Percentiles rank a stretch among this genome's conserved stretches.
These are phyloP conservation scores for Pyrenochaeta sp. DNA, from an alignment of 2,329 filamentous ascomycete genomes.

Conservation along the genomic window DNA sequence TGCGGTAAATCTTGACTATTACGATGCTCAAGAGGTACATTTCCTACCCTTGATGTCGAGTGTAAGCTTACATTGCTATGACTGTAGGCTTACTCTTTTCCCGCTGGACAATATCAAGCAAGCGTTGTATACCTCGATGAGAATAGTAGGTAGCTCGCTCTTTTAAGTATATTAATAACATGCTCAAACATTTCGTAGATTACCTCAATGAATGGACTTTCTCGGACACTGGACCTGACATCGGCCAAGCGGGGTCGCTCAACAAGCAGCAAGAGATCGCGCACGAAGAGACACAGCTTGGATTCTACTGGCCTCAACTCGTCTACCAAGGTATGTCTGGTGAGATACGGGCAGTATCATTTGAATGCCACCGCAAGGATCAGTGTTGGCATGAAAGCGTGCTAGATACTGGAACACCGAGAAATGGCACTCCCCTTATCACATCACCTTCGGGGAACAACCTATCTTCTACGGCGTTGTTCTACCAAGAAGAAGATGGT, in stretches of 20 bases:
- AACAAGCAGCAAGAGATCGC: constrained; percentile 23
- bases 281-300: constrained; percentile 13
- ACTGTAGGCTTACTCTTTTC: constrained; percentile 17
- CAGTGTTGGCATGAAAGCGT: constrained; percentile 25
- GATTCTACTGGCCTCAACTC: constrained; percentile 23
- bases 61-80: background rate
- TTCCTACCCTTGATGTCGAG: too few relatives aligned
- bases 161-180: background rate
- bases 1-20: constrained; percentile 14
- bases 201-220: constrained; percentile 26
- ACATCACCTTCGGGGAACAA: constrained; percentile 17
- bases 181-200: constrained; percentile 8
- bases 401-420: constrained; percentile 15
- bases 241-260: constrained; percentile 20
- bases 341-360: constrained; percentile 17
- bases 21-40: constrained; percentile 16
- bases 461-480: constrained; percentile 14
- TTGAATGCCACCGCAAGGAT: constrained; percentile 18
- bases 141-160: constrained; percentile 8
- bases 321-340: constrained; percentile 23
- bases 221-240: constrained; percentile 15
- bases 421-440: constrained; percentile 22
- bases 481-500: constrained; percentile 21
- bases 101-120: constrained; percentile 14
- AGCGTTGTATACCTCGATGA: constrained; percentile 21